Percentiles rank a stretch among this genome's conserved stretches.
phyloP scores from a whole-genome alignment of 148 eudicot species.

The Nepenthes gracilis region DNA sequence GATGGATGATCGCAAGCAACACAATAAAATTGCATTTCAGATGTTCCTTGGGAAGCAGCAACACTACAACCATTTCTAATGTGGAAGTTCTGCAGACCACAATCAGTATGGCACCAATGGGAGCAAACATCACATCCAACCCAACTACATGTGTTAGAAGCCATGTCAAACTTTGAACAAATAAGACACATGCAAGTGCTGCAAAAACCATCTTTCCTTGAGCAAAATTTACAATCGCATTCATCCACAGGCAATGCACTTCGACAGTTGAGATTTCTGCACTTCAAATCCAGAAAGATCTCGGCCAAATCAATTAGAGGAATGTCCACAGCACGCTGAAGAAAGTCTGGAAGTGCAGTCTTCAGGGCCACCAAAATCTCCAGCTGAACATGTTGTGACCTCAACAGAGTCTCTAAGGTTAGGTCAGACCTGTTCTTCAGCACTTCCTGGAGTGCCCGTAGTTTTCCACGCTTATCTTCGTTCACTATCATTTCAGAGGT shows the following conservation, averaged over 20 bases:
- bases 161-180: slow-evolving; percentile 90
- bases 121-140: slow-evolving; percentile 95
- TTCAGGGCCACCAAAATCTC: slow-evolving; percentile 65
- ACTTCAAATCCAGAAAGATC: slow-evolving; percentile 65
- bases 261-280: slow-evolving; percentile 68
- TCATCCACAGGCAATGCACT: slow-evolving; percentile 84
- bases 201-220: slow-evolving; percentile 67
- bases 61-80: slow-evolving; percentile 78
- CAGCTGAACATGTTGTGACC: slow-evolving; percentile 57
- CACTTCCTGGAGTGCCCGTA: slow-evolving; percentile 51
- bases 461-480: slow-evolving; percentile 43
- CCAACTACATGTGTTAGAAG: slow-evolving; percentile 97
- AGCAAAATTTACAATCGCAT: slow-evolving; percentile 85
- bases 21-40: slow-evolving; percentile 94
- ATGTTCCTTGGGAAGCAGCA: slow-evolving; percentile 34
- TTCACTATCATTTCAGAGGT: slow-evolving; percentile 49
- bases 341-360: slow-evolving; percentile 53
- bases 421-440: slow-evolving; percentile 61
- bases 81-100: slow-evolving; percentile 62
- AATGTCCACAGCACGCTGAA: slow-evolving; percentile 36
- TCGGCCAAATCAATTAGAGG: slow-evolving; percentile 64
- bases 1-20: slow-evolving; percentile 93
- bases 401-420: slow-evolving; percentile 50
- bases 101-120: slow-evolving; percentile 98
- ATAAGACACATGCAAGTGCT: slow-evolving; percentile 91